Base-by-base conservation (phyloP, 2,329 filamentous ascomycete genomes). In the Penicillium sp. region DNA sequence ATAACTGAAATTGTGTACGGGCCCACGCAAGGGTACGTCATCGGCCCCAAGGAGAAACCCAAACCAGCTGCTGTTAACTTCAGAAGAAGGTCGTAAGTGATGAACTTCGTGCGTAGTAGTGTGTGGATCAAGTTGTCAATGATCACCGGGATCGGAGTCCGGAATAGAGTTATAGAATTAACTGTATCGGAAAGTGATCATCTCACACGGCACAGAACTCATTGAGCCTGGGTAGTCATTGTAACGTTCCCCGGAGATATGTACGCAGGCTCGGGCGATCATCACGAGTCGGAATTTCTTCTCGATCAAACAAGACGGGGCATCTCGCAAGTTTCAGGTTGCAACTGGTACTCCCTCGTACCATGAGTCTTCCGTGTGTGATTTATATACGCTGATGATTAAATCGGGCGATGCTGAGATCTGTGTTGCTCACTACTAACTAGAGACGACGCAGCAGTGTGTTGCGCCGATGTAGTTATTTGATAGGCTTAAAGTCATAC, bases 11-110 rank as follows among this genome's bases (percentile, higher is more conserved):
- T 43, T 17, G 43, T 59, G 53, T 50, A 25, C 34, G 20, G 48
- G 41, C 54, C 47, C 31, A 63, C 66, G 65, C 59, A 63, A 58
- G 59, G 58, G 59, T 47, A 64, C 63, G 66, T 64, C 64, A 64
- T 64, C 52, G 56, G 34, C 56, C 57, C 57, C n/a, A 11, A 38
- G 31, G 20, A 37, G 28, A 17, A 50, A 43, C 55, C 31, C 37
- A 50, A n/a, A 20, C 20, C 20, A 31, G 50, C n/a, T 34, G 28
- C 37, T 25, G 49, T 42, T 15, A 17, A 39, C 52, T 20, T 54
- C 47, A 17, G 51, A 8, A 10, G 25, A 49, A 3, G 28, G 15
- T 43, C 12, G 4, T 43, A 5, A 17, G 20, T 6, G 15, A 6
- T 15, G 31, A 47, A 45, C 39, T 42, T 20, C 25, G 12, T 5